phyloP scores from a whole-genome alignment of 179 eudicot species.

The Beta macrorhiza region DNA sequence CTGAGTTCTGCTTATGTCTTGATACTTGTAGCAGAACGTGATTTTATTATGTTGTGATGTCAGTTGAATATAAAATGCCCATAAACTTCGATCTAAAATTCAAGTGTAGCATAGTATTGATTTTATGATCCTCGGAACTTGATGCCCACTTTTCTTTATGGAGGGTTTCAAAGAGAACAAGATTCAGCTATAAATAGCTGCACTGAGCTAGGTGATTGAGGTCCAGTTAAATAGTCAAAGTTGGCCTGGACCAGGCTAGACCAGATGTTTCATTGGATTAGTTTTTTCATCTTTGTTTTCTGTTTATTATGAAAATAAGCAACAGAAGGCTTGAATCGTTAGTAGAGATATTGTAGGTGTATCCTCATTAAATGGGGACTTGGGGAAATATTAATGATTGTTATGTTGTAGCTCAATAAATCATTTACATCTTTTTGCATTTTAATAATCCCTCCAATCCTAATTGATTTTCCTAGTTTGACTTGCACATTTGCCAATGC shows the following conservation, averaged over 20 bases:
- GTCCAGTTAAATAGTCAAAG: neutral
- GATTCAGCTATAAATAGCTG: neutral
- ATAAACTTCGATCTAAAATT: neutral
- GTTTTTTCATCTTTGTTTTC: neutral
- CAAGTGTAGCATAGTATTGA: neutral
- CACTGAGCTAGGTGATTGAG: neutral
- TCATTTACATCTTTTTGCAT: neutral
- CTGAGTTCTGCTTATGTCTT: neutral
- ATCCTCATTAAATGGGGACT: neutral
- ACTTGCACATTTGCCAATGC: no score
- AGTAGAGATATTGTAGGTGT: neutral
- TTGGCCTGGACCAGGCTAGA: neutral
- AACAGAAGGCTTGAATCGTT: neutral
- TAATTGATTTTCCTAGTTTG: no score
- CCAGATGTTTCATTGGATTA: neutral
- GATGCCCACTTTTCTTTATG: neutral
- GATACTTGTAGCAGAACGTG: neutral
- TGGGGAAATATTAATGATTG: neutral
- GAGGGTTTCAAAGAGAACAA: neutral
- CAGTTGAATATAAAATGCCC: neutral
- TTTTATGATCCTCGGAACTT: neutral
- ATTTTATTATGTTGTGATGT: neutral
- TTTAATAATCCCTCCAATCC: no score
- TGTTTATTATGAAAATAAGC: neutral
- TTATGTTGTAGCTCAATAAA: neutral